Conservation (phyloP, 768 basidiomycete species). For the Tulasnella sp. region DNA sequence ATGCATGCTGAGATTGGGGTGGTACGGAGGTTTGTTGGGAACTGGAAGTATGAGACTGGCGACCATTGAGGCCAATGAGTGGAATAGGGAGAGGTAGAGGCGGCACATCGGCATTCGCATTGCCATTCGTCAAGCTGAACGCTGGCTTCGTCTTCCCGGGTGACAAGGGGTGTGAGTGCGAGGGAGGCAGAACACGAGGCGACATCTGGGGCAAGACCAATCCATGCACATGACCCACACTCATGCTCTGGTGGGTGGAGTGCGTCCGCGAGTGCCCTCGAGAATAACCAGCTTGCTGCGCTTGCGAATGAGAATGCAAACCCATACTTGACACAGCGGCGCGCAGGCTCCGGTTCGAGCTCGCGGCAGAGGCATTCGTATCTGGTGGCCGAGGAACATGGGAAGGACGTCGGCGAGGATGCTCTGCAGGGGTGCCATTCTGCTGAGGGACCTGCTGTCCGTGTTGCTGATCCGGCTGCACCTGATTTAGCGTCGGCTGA, state of each 20-base stretch:
- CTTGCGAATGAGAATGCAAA: background rate
- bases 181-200: constrained; percentile 36
- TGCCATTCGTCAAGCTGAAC: constrained; percentile 25
- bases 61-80: constrained; percentile 34
- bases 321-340: constrained; percentile 8
- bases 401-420: background rate
- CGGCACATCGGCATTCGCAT: constrained; percentile 11
- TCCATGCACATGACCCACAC: background rate
- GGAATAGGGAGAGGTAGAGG: constrained; percentile 31
- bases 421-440: background rate
- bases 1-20: constrained; percentile 1
- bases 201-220: constrained; percentile 29
- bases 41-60: constrained; percentile 32
- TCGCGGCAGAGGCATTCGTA: constrained; percentile 6
- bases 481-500: constrained; percentile 2
- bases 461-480: background rate
- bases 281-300: constrained; percentile 1
- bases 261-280: background rate
- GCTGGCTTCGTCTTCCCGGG: constrained; percentile 28
- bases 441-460: background rate
- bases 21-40: constrained; percentile 18
- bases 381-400: background rate
- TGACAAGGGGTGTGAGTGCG: constrained; percentile 35
- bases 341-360: constrained; percentile 10
- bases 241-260: background rate